These are phyloP conservation scores for Hanseniaspora gamundiae DNA, from an alignment of 1,139 yeast genomes.

Conservation along the genomic window DNA sequence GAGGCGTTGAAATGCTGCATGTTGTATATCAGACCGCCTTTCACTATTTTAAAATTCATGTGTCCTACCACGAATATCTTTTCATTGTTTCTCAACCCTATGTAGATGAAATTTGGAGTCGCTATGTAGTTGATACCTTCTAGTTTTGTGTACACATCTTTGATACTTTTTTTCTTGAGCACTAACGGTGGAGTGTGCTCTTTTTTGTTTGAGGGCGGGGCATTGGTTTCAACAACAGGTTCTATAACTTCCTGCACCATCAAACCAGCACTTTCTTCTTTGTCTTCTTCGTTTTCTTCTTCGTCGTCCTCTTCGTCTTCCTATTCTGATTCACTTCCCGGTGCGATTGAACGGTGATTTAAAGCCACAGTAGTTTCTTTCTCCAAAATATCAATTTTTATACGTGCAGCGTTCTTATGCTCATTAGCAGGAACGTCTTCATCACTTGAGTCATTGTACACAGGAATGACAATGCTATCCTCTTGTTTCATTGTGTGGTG, in stretches of 20 bases:
- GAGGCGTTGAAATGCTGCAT: constrained; percentile 40
- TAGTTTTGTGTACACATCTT: background rate
- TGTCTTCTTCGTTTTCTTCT: background rate
- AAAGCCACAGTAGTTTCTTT: background rate
- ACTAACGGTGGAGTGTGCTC: too few relatives aligned
- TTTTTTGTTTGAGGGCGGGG: too few relatives aligned
- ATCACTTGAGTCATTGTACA: background rate
- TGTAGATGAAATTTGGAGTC: background rate
- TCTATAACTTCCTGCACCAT: too few relatives aligned
- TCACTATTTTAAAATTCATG: constrained; percentile 36
- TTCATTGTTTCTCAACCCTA: constrained; percentile 34
- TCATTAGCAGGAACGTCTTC: background rate
- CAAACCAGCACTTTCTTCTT: too few relatives aligned
- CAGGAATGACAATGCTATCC: too few relatives aligned
- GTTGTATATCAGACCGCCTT: constrained; percentile 47
- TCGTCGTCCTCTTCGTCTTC: background rate
- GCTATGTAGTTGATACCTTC: background rate
- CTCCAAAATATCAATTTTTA: too few relatives aligned
- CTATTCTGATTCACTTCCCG: constrained; percentile 3
- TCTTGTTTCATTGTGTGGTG: too few relatives aligned
- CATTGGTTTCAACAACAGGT: too few relatives aligned
- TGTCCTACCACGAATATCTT: constrained; percentile 48
- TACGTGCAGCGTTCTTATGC: too few relatives aligned
- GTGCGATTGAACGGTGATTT: too few relatives aligned
- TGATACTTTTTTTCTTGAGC: background rate